Conservation (phyloP, 2,329 filamentous ascomycete genomes). For the Alternaria sp. region DNA sequence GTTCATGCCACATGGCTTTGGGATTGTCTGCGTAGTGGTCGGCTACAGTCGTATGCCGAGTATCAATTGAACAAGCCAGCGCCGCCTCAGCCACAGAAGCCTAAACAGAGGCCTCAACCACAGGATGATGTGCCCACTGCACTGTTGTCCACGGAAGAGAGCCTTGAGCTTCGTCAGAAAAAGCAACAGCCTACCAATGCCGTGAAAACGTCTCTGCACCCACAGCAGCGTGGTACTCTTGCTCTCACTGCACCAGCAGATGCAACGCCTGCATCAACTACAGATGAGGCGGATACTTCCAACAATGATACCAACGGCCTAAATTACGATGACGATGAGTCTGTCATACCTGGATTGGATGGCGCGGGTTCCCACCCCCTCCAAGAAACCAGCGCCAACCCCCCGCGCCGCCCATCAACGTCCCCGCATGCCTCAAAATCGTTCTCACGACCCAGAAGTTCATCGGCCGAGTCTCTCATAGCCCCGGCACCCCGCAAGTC, state of each 20-base stretch:
- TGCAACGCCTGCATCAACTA: conserved; percentile 27
- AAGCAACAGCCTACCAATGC: conserved; percentile 24
- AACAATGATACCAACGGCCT: conserved; percentile 14
- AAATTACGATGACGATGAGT: conserved; percentile 17
- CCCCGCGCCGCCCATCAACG: conserved; percentile 38
- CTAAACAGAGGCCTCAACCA: conserved; percentile 17
- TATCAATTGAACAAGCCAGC: conserved; percentile 40
- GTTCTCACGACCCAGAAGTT: conserved; percentile 20
- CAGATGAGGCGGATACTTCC: conserved; percentile 17
- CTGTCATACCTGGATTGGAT: conserved; percentile 22
- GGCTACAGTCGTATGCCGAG: conserved; percentile 56
- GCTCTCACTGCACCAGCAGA: conserved; percentile 32
- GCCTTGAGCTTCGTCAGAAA: conserved; percentile 24
- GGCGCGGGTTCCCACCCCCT: conserved; percentile 33
- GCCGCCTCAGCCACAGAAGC: conserved; percentile 18
- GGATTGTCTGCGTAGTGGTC: conserved; percentile 69
- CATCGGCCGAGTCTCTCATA: conserved; percentile 29
- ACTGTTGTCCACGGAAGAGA: conserved; percentile 31
- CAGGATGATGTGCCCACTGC: conserved; percentile 27
- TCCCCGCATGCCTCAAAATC: conserved; percentile 30
- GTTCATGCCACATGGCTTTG: conserved; percentile 85
- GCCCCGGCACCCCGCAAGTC: conserved; percentile 19
- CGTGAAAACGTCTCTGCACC: conserved; percentile 19
- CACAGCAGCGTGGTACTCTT: conserved; percentile 27
- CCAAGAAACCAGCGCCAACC: conserved; percentile 40